Conservation (phyloP, 495 filamentous ascomycete species). For the Acidomyces sp. region DNA sequence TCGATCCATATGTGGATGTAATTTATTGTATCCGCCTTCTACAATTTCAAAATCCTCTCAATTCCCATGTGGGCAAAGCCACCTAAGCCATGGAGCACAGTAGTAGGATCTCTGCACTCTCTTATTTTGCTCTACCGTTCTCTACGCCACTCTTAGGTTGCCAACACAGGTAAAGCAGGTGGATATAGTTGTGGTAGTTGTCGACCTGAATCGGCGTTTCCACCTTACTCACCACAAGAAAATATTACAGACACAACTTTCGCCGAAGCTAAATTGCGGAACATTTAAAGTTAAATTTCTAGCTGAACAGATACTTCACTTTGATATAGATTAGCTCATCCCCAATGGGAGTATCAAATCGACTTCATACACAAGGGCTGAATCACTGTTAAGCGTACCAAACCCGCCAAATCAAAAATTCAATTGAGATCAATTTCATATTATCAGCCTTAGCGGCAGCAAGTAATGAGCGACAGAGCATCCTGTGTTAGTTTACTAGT, state of each 20-base stretch:
- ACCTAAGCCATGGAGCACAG: neutral
- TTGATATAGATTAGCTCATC: conserved; percentile 1
- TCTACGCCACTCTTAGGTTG: neutral
- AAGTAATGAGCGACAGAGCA: neutral
- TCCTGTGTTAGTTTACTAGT: neutral
- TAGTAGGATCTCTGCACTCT: neutral
- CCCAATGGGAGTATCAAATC: neutral
- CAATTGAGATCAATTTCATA: neutral
- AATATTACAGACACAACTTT: neutral
- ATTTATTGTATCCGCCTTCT: neutral
- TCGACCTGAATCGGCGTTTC: neutral
- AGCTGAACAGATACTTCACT: neutral
- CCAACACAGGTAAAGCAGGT: neutral
- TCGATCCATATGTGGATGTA: neutral
- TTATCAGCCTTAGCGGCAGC: neutral
- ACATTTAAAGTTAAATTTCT: conserved; percentile 2
- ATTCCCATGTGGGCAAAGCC: neutral
- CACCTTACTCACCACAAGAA: neutral
- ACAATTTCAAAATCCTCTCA: neutral
- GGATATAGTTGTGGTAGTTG: neutral
- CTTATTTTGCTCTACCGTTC: neutral
- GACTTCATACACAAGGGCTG: neutral
- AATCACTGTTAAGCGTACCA: no score
- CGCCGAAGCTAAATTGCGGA: neutral
- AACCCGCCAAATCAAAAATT: no score